Evolutionary conservation across 1,284 basidiomycete species (phyloP).

Genomic region (Phellinidium pouzarii): DNA sequence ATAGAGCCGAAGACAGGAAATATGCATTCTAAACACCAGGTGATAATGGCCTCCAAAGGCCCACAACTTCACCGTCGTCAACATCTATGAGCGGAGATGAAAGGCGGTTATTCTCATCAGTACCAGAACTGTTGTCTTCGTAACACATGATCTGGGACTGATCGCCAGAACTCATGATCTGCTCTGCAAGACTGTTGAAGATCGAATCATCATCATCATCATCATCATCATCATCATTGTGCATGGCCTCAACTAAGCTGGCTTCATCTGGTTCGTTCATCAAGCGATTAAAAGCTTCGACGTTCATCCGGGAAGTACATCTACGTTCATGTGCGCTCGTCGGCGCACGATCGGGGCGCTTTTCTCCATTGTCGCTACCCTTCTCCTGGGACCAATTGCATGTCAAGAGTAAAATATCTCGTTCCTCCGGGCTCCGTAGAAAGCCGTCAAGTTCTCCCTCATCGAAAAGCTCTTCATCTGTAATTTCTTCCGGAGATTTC

Average conservation of each 20-base stretch:
- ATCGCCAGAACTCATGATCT: background rate
- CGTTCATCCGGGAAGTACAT: slow-evolving; percentile 7
- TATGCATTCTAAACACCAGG: too few relatives aligned
- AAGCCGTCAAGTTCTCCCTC: slow-evolving; percentile 47
- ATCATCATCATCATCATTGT: slow-evolving; percentile 12
- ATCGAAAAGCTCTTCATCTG: slow-evolving; percentile 49
- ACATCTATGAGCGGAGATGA: background rate
- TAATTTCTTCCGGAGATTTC: slow-evolving; percentile 41
- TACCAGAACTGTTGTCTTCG: background rate
- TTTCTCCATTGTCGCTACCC: slow-evolving; percentile 22
- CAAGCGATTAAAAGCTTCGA: slow-evolving; percentile 14
- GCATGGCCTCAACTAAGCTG: background rate
- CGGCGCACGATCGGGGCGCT: background rate
- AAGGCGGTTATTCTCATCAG: background rate
- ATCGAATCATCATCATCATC: slow-evolving; percentile 9
- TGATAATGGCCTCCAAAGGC: slow-evolving; percentile 17
- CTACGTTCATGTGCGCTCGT: background rate
- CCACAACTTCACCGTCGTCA: slow-evolving; percentile 10
- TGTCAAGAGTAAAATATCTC: slow-evolving; percentile 28
- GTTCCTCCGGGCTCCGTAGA: slow-evolving; percentile 38
- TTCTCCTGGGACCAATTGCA: slow-evolving; percentile 27
- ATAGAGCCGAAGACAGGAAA: too few relatives aligned
- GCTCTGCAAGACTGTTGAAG: background rate
- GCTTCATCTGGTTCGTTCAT: slow-evolving; percentile 10
- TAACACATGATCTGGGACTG: background rate